Conservation (phyloP, 257 asterid genomes). For the Nicotiana undulata region DNA sequence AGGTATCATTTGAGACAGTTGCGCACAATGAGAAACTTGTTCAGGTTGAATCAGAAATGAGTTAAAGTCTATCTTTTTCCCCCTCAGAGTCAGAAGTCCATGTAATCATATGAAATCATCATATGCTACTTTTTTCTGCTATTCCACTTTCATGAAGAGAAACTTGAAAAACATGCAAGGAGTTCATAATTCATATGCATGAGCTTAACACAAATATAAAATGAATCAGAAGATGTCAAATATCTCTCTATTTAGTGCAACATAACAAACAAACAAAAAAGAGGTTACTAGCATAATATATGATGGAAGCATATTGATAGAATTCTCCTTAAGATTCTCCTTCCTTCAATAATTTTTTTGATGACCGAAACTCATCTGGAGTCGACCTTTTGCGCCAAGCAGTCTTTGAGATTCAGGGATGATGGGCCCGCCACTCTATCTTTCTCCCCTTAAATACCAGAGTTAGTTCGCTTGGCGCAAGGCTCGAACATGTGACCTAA, state of each 20-base stretch:
- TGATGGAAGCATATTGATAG: neutral
- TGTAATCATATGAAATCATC: neutral
- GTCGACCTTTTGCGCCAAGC: no score
- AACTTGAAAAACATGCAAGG: neutral
- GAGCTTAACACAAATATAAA: neutral
- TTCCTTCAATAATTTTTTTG: neutral
- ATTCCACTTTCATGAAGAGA: neutral
- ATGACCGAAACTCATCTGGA: no score
- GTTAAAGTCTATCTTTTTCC: neutral
- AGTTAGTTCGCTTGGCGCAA: no score
- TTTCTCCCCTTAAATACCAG: no score
- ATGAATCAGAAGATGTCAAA: neutral
- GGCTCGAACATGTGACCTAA: no score
- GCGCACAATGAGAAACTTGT: neutral
- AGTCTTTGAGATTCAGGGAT: no score
- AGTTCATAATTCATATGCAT: neutral
- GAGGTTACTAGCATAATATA: neutral
- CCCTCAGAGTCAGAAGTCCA: neutral
- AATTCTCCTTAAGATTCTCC: neutral
- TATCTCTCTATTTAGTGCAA: neutral
- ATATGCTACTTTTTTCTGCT: neutral
- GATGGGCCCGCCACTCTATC: no score
- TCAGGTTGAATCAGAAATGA: neutral
- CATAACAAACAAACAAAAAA: neutral
- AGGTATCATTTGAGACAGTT: neutral